Evolutionary conservation across 176 grass and related monocot species (phyloP).

Genomic region (Tillandsia fasciculata): DNA sequence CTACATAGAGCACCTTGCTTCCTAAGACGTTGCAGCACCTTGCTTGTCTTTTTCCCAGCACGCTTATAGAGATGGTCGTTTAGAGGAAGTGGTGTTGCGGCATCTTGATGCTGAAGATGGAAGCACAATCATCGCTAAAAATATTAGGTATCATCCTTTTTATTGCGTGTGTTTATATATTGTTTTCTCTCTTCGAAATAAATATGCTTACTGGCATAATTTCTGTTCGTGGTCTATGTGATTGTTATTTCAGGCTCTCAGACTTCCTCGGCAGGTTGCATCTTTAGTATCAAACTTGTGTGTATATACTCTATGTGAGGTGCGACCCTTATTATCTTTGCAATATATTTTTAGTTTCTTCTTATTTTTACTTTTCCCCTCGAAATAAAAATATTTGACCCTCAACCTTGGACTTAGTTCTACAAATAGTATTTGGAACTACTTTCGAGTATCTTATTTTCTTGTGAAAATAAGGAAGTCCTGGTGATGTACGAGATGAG

Average conservation of each 20-base stretch:
- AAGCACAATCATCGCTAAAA: constrained; percentile 80
- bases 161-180: constrained; percentile 6
- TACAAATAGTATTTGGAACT: too few species aligned
- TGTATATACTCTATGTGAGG: constrained; percentile 34
- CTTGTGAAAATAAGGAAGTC: too few species aligned
- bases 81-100: constrained; percentile 79
- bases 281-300: constrained; percentile 36
- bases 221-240: constrained; percentile 11
- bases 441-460: too few species aligned
- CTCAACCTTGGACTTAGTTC: too few species aligned
- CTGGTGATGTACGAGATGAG: too few species aligned
- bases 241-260: constrained; percentile 44
- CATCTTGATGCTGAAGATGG: constrained; percentile 97
- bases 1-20: not conserved
- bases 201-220: not conserved
- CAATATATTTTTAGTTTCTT: not conserved
- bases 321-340: not conserved
- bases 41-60: constrained; percentile 44
- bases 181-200: constrained; percentile 4
- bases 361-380: not conserved
- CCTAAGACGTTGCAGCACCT: not conserved
- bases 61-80: constrained; percentile 72
- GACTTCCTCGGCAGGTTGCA: constrained; percentile 62
- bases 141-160: constrained; percentile 48
- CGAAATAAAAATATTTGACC: not conserved